Evolutionary conservation across 805 yeast genomes (phyloP), one percentile per base, ranked within the genome.

Genomic region (Starmerella sirachaensis): DNA sequence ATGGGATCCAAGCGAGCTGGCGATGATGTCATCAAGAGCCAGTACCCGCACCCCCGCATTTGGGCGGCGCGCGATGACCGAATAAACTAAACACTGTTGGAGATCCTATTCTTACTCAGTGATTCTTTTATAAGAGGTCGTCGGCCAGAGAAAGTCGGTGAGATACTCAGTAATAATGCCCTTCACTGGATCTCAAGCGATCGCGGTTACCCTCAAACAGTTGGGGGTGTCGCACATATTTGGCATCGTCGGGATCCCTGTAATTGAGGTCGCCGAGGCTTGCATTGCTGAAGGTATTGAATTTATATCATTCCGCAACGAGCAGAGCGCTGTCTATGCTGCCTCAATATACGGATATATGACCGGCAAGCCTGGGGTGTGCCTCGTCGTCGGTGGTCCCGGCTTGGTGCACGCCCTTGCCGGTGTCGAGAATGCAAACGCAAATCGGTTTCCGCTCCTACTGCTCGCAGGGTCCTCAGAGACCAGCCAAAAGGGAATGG

Each of bases 171-270:
- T n/a, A 21, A 8, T 11, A 12, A 37, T 37, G 40, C 18, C 44
- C 11, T 27, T 29, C 27, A 33, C 48, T 10, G 76, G 76, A 1
- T 63, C 78, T 0, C 55, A 57, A 18, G 49, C 68, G 1, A 68
- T 76, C 35, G 78, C 80, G 0, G 50, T 55, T 18, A 41, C 69
- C 1, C 58, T 78, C 7, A 57, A 61, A 31, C 50, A 54, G 6
- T 61, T 76, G 12, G 78, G 76, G 1, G 71, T 77, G 16, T 60
- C 64, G 20, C 66, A 65, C 10, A 69, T 76, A 2, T 78, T 78
- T 55, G 86, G 85, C 3, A 65, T 78, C 18, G 85, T 78, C 4
- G 86, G 85, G 0, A 78, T 78, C 31, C 86, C 86, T 1, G 74
- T 78, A 8, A 79, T 78, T 11, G 82, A 78, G 40, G 69, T 74